Conservation (phyloP, 805 yeast genomes). For the Metschnikowia dekortorum region DNA sequence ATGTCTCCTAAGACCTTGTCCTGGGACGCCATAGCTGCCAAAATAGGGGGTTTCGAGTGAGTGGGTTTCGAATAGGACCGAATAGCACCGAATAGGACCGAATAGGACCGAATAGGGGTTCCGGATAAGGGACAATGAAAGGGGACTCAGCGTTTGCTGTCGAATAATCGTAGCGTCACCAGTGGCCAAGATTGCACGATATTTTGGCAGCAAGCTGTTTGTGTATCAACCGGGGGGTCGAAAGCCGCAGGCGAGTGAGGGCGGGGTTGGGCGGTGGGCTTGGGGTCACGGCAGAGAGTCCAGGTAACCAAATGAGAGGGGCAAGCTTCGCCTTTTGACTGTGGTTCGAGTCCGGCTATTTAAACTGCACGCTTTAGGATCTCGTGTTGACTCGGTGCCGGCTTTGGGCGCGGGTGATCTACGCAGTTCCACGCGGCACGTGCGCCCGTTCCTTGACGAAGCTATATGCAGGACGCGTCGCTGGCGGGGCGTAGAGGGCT, state of each 20-base stretch:
- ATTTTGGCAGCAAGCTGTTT: constrained; percentile 1
- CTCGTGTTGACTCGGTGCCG: constrained; percentile 2
- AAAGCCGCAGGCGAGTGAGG: background rate
- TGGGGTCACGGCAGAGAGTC: background rate
- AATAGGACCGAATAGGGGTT: too few species aligned
- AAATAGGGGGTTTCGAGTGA: background rate
- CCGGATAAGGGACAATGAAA: too few species aligned
- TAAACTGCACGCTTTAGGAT: background rate
- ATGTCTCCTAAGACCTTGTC: constrained; percentile 57
- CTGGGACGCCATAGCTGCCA: constrained; percentile 13
- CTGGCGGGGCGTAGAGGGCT: too few species aligned
- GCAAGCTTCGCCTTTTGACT: background rate
- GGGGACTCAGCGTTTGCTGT: too few species aligned
- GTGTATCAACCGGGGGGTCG: background rate
- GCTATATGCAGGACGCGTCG: background rate
- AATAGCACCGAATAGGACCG: too few species aligned
- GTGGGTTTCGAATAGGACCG: too few species aligned
- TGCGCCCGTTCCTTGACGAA: background rate
- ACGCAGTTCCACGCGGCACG: background rate
- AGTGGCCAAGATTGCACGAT: background rate
- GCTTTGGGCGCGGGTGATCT: constrained; percentile 4
- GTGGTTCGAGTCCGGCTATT: background rate
- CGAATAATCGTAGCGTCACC: background rate
- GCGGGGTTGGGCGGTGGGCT: background rate
- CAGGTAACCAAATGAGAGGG: background rate